A percentile compares a stretch with the other conserved stretches of the same genome.
Evolutionary conservation across 371 early-diverging fungal genomes (phyloP).

Genomic region (Saksenaea oblongispora): DNA sequence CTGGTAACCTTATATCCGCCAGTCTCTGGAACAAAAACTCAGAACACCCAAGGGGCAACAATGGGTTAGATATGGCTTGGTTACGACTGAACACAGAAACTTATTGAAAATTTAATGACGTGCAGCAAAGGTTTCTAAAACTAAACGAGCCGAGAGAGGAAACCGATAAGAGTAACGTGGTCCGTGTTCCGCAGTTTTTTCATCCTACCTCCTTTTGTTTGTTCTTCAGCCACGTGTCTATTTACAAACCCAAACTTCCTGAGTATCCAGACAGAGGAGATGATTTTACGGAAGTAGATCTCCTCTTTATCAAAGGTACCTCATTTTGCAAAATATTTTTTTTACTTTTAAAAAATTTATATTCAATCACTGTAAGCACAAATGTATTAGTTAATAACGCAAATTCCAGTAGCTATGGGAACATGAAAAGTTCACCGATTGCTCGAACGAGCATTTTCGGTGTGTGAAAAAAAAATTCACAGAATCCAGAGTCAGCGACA

Average conservation of each 20-base stretch:
- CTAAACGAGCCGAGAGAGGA: background rate
- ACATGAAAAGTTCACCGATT: too few relatives aligned
- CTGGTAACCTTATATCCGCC: background rate
- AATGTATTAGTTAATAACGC: too few relatives aligned
- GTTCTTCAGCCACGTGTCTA: conserved; percentile 2
- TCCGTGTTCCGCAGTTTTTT: background rate
- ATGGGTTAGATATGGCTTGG: background rate
- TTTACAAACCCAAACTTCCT: background rate
- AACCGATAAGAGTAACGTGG: background rate
- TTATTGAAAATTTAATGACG: background rate
- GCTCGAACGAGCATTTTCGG: too few relatives aligned
- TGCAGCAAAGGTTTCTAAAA: conserved; percentile 1
- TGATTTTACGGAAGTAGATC: too few relatives aligned
- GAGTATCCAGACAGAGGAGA: too few relatives aligned
- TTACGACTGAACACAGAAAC: background rate
- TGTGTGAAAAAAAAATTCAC: too few relatives aligned
- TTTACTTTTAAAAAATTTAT: too few relatives aligned
- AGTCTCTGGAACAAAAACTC: conserved; percentile 1
- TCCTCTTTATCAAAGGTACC: too few relatives aligned
- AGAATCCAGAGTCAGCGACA: too few relatives aligned
- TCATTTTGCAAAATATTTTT: too few relatives aligned
- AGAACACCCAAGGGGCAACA: background rate
- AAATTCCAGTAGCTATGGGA: too few relatives aligned
- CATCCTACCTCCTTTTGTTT: background rate
- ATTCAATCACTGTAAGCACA: too few relatives aligned